phyloP scores from a whole-genome alignment of 495 filamentous ascomycete species.

The Penicillium ucsense region DNA sequence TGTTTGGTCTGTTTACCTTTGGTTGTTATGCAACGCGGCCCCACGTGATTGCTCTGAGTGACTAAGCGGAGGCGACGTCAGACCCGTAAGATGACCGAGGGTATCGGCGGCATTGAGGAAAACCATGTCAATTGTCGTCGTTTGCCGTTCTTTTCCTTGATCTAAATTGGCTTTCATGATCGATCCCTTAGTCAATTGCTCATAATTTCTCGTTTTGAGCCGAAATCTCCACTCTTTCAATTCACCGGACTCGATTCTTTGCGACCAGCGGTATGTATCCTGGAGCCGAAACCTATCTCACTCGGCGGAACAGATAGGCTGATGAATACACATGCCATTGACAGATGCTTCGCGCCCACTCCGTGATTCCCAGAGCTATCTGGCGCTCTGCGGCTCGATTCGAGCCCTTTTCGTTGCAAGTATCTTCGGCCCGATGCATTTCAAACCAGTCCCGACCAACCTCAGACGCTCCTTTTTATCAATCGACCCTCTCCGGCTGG shows the following conservation, averaged over 20 bases:
- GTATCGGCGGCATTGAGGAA: conserved; percentile 2
- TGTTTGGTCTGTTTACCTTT: conserved; percentile 30
- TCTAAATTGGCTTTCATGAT: conserved; percentile 14
- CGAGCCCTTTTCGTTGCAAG: conserved; percentile 11
- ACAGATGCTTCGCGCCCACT: conserved; percentile 11
- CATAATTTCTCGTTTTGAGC: conserved; percentile 14
- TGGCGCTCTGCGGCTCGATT: conserved; percentile 14
- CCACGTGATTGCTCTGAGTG: conserved; percentile 15
- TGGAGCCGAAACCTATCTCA: conserved; percentile 3
- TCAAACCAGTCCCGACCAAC: conserved; percentile 16
- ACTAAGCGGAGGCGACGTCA: conserved; percentile 21
- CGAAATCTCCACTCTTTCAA: conserved; percentile 20
- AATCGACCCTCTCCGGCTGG: conserved; percentile 6
- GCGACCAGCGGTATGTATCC: conserved; percentile 26
- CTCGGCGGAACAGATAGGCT: conserved; percentile 2
- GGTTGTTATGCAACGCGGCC: conserved; percentile 26
- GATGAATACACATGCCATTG: conserved; percentile 9
- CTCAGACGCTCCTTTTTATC: conserved; percentile 12
- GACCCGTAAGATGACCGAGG: conserved; percentile 5
- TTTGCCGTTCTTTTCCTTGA: conserved; percentile 6
- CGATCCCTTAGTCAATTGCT: conserved; percentile 11
- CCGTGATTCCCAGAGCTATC: conserved; percentile 12
- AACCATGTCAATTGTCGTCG: conserved; percentile 4
- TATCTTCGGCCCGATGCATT: conserved; percentile 18
- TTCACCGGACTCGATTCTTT: conserved; percentile 15